Evolutionary conservation across 1,284 basidiomycete genomes (phyloP), one percentile per base, ranked within the genome.

Genomic region (Anthracocystis walkeri): DNA sequence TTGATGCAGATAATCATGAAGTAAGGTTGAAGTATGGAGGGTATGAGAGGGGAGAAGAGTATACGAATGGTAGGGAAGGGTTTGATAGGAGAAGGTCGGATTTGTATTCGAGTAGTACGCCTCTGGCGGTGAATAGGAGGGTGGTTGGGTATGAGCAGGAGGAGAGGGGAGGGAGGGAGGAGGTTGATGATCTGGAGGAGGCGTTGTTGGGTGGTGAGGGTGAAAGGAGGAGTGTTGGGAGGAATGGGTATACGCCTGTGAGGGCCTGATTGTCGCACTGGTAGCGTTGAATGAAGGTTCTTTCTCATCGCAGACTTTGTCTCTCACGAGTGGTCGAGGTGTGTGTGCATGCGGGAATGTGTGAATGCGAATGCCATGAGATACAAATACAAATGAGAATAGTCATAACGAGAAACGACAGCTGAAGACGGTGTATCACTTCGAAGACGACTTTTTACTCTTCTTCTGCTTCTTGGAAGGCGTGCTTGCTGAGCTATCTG

Each of bases 391-490:
- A 67, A 60, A 16, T 44, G 31, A 31, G 21, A 18, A 20, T 5
- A 20, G 10, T 20, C n/a, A 20, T 18, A 29, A 7, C 8, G 52
- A 21, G 25, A 18, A 14, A 41, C 6, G 40, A 4, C n/a, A n/a
- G n/a, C n/a, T n/a, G n/a, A n/a, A n/a, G n/a, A n/a, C n/a, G n/a
- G n/a, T n/a, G 2, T 18, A 7, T 52, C 21, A 72, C 58, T 68
- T 74, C 5, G 48, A 41, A 5, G 59, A 49, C 35, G 66, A 33
- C 40, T 62, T 63, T 21, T 66, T 58, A 38, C 46, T 63, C 56
- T 67, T 73, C 61, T 65, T 74, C 25, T 66, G 61, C 59, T 74
- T 74, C 44, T 72, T 65, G 10, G 46, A 41, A 0, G 64, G 64
- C 38, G 64, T 52, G 21, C 51, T 49, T 10, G 59, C 40, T 4